Base-by-base conservation (phyloP, 179 eudicot species). In the Pouteria campechiana region DNA sequence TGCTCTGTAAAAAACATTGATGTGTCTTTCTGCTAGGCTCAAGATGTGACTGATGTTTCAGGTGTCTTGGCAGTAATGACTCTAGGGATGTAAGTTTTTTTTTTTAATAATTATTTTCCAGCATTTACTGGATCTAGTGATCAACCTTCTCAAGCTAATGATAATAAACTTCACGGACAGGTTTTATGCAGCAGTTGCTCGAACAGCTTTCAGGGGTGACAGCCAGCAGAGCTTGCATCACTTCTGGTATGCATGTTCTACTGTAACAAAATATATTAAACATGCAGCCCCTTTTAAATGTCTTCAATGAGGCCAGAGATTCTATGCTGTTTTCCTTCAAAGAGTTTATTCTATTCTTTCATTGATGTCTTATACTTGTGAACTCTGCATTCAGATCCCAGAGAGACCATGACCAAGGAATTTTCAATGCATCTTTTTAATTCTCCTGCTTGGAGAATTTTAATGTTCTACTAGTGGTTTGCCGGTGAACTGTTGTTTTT, bases 61-160 rank as follows among this genome's bases (percentile, higher is more conserved):
- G 98, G 98, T 31, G 94, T 90, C 28, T 58, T 90, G 64, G 68
- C 94, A 19, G 93, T 86, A 62, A 90, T 86, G 98, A 90, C 95
- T 32, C 61, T 90, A 50, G 98, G 98, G 27, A 90, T 90, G 98
- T 86, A 76, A 69, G 93, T 60, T 32, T 23, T 37, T 35, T 42
- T 37, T 16, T 23, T 49, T 51, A 50, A 7, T 12, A 16, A 1
- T 6, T 52, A 38, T 41, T 49, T 29, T 17, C 25, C 12, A 48
- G 20, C 32, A 7, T 7, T 34, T 20, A 10, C 7, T 22, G 33
- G 25, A 56, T 34, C 39, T 45, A 35, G 35, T 34, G 1, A 43
- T 41, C 15, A 25, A 38, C 36, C 44, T 27, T 49, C 23, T 57
- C n/a, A n/a, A n/a, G n/a, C n/a, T n/a, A n/a, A n/a, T 65, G 18